phyloP scores from a whole-genome alignment of 2,329 filamentous ascomycete species.

The Hymenoscyphus salicellus region DNA sequence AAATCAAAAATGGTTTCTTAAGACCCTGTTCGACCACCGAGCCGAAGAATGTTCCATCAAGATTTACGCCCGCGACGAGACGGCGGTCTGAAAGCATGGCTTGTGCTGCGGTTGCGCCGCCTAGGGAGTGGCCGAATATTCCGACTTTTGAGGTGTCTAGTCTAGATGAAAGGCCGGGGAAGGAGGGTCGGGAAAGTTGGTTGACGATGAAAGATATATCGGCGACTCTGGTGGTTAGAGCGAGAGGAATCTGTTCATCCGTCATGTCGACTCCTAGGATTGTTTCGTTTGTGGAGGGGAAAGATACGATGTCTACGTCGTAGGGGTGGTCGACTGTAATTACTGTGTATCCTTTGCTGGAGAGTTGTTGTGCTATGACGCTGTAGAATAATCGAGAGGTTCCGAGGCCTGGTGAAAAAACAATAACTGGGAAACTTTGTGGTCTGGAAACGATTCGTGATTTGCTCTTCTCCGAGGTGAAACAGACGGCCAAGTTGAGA shows the following conservation, averaged over 20 bases:
- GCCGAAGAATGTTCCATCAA: slow-evolving; percentile 38
- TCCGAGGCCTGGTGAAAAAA: slow-evolving; percentile 37
- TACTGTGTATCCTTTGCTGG: slow-evolving; percentile 38
- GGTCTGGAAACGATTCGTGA: not conserved
- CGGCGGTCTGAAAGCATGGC: slow-evolving; percentile 6
- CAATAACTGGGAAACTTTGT: slow-evolving; percentile 29
- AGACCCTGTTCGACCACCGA: slow-evolving; percentile 28
- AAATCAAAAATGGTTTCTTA: slow-evolving; percentile 33
- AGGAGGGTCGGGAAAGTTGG: slow-evolving; percentile 14
- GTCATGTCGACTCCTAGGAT: slow-evolving; percentile 21
- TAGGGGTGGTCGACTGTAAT: slow-evolving; percentile 39
- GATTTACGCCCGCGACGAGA: slow-evolving; percentile 38
- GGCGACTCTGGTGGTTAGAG: slow-evolving; percentile 20
- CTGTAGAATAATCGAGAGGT: slow-evolving; percentile 35
- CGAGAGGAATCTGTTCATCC: slow-evolving; percentile 17
- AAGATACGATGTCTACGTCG: slow-evolving; percentile 37
- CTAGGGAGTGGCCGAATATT: too few species aligned
- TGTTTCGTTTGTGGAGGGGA: slow-evolving; percentile 29
- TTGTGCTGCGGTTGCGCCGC: too few species aligned
- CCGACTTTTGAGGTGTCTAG: slow-evolving; percentile 28
- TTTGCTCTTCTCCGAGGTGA: too few species aligned
- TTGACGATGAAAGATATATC: slow-evolving; percentile 32
- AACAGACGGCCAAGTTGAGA: slow-evolving; percentile 29
- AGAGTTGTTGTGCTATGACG: slow-evolving; percentile 33
- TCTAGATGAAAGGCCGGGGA: slow-evolving; percentile 14